phyloP scores from a whole-genome alignment of 2,329 filamentous ascomycete species.

The Basipetospora sp. region DNA sequence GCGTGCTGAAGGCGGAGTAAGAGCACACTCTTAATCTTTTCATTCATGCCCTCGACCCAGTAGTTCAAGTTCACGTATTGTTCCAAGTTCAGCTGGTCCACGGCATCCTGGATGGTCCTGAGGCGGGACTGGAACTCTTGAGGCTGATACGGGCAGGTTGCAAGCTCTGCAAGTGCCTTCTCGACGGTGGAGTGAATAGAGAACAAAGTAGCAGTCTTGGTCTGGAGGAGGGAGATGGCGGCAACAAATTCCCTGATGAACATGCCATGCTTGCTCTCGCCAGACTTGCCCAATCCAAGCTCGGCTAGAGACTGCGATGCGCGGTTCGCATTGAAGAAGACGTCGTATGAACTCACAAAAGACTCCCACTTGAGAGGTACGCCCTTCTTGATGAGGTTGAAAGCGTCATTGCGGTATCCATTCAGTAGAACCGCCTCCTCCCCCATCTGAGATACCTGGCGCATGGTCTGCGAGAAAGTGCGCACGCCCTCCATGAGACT shows the following conservation, averaged over 20 bases:
- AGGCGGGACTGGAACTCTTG: conserved; percentile 67
- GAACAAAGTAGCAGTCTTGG: conserved; percentile 65
- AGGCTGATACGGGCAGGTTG: conserved; percentile 68
- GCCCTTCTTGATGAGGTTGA: conserved; percentile 69
- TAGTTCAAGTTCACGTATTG: conserved; percentile 84
- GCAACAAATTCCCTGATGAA: conserved; percentile 89
- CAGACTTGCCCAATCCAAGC: conserved; percentile 34
- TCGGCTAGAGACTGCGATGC: conserved; percentile 31
- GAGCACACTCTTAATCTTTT: conserved; percentile 66
- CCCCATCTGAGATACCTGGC: conserved; percentile 70
- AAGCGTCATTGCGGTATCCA: conserved; percentile 83
- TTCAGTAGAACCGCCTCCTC: conserved; percentile 77
- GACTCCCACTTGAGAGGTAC: conserved; percentile 91
- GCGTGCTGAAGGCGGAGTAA: conserved; percentile 72
- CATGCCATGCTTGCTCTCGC: conserved; percentile 86
- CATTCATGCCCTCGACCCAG: conserved; percentile 82
- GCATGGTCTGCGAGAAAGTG: conserved; percentile 75
- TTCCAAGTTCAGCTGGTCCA: conserved; percentile 92
- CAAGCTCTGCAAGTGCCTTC: conserved; percentile 68
- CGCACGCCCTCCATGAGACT: conserved; percentile 98
- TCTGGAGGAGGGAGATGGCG: conserved; percentile 74
- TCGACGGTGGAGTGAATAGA: conserved; percentile 69
- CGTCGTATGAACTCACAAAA: conserved; percentile 90
- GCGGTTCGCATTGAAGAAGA: conserved; percentile 45
- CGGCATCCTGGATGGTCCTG: conserved; percentile 74